Evolutionary conservation across 495 filamentous ascomycete species (phyloP).

Genomic region (Chaetomium fimeti): DNA sequence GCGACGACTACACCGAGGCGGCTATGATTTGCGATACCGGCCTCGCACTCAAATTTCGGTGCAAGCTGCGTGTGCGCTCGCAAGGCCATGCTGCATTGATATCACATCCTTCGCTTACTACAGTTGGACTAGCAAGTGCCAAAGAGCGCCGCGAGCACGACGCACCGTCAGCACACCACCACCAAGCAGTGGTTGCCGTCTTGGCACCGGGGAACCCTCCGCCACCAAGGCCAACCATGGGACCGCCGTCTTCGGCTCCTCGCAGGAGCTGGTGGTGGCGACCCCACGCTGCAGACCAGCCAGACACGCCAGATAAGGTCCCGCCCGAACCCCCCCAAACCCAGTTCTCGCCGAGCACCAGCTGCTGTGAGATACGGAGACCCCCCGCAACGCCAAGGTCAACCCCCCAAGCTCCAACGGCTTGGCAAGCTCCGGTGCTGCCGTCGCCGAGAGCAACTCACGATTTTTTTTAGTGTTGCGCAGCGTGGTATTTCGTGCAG

Average conservation of each 20-base stretch:
- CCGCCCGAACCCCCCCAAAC: not conserved
- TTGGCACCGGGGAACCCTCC: slow-evolving; percentile 18
- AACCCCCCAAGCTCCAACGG: not conserved
- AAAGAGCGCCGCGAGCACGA: no score
- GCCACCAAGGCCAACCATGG: not conserved
- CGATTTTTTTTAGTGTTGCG: not conserved
- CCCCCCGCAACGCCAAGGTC: not conserved
- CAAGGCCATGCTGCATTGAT: slow-evolving; percentile 18
- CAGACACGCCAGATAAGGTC: not conserved
- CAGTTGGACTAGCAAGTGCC: slow-evolving; percentile 7
- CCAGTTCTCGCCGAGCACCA: not conserved
- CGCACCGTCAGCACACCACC: slow-evolving; percentile 14
- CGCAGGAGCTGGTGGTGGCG: not conserved
- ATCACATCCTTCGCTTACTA: slow-evolving; percentile 25
- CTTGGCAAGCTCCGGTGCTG: not conserved
- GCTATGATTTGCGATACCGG: slow-evolving; percentile 12
- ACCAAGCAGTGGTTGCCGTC: slow-evolving; percentile 15
- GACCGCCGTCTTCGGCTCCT: not conserved
- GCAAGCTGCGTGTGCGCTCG: not conserved
- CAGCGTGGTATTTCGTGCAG: slow-evolving; percentile 11
- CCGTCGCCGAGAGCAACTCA: slow-evolving; percentile 7
- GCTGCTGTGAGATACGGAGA: not conserved
- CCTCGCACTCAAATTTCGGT: not conserved
- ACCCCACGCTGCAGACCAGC: slow-evolving; percentile 24
- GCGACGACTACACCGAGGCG: not conserved